A percentile compares a stretch with the other conserved stretches of the same genome.
Conservation (phyloP, 495 filamentous ascomycete species). For the Neurospora discreta region DNA sequence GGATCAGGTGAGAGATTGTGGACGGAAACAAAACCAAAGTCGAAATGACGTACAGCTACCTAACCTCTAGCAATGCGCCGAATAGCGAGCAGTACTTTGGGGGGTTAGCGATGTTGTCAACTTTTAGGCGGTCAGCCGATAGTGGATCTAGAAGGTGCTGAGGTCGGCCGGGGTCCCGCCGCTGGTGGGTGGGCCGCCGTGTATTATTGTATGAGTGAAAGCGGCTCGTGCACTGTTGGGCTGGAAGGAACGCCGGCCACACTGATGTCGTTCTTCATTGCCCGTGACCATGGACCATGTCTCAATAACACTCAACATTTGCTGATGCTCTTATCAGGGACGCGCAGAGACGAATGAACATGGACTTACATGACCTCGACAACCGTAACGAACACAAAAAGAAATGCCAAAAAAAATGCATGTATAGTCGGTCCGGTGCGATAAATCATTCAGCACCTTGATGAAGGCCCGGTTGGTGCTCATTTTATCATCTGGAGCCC, state of each 20-base stretch:
- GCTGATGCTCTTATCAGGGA: neutral
- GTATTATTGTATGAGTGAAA: too few relatives aligned
- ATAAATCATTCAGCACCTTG: neutral
- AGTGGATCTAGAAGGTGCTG: neutral
- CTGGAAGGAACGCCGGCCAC: too few relatives aligned
- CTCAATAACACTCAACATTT: neutral
- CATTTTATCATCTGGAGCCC: neutral
- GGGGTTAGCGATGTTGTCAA: neutral
- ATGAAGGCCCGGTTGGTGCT: too few relatives aligned
- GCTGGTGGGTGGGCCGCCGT: neutral
- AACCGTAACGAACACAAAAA: neutral
- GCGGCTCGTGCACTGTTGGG: neutral
- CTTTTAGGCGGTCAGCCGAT: neutral
- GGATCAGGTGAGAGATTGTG: neutral
- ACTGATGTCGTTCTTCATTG: neutral
- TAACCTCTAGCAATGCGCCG: neutral
- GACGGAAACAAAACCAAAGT: neutral
- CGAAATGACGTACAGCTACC: neutral
- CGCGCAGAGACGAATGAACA: neutral
- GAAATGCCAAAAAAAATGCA: neutral
- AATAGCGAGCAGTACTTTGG: neutral
- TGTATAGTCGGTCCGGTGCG: neutral
- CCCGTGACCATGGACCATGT: neutral
- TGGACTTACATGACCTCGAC: neutral
- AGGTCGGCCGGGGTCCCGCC: neutral